Percentiles rank a stretch among this genome's conserved stretches.
Conservation (phyloP, 2,329 filamentous ascomycete genomes). For the Orbilia blumenaviensis region DNA sequence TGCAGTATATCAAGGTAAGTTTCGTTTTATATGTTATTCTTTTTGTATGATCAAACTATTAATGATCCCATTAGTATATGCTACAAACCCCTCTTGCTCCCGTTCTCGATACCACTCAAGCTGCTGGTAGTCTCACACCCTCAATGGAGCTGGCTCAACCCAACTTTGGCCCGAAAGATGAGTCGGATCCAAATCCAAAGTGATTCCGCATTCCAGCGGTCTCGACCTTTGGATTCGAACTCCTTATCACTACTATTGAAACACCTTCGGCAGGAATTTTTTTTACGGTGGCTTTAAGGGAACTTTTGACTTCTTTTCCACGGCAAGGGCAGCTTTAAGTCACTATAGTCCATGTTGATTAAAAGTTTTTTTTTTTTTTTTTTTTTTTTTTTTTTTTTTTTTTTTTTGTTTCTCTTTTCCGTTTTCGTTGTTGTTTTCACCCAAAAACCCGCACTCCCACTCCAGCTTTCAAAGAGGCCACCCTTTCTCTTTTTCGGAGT, state of each 20-base stretch:
- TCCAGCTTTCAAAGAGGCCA: background rate
- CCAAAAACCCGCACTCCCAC: background rate
- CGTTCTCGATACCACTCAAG: conserved; percentile 38
- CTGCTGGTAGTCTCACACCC: conserved; percentile 35
- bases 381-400: background rate
- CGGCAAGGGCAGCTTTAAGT: background rate
- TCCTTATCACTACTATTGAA: background rate
- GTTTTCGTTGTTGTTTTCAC: background rate
- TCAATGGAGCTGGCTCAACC: conserved; percentile 30
- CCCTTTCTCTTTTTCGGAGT: background rate
- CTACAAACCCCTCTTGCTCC: conserved; percentile 52
- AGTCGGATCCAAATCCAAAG: background rate
- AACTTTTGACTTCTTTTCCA: conserved; percentile 14
- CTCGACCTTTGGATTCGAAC: background rate
- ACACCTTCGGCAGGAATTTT: background rate
- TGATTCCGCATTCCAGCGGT: background rate
- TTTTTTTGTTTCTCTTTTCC: background rate
- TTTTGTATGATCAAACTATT: background rate
- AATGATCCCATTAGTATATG: conserved; percentile 34
- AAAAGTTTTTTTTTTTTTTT: background rate
- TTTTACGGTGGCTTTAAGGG: background rate
- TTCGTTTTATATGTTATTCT: background rate
- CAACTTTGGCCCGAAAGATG: background rate
- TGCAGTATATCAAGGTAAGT: conserved; percentile 48
- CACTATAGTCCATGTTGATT: too few relatives aligned